Conservation (phyloP, 2,329 filamentous ascomycete genomes). For the Aspergillus latus region DNA sequence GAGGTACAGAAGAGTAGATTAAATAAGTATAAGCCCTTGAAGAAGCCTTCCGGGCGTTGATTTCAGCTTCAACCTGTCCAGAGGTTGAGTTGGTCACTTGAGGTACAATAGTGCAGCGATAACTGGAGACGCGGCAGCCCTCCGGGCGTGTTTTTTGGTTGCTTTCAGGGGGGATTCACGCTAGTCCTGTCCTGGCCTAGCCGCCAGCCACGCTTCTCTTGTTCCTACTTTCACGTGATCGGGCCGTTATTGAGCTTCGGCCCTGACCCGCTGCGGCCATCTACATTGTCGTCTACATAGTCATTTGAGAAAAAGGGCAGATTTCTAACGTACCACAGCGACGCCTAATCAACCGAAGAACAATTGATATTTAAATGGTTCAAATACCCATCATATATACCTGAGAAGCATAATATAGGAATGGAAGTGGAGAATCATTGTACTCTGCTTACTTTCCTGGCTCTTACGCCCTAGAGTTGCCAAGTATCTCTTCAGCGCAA, state of each 20-base stretch:
- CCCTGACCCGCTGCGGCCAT: too few species aligned
- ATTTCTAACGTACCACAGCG: too few species aligned
- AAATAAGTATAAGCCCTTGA: slow-evolving; percentile 2
- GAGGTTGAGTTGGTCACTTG: slow-evolving; percentile 7
- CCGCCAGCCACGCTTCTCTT: slow-evolving; percentile 7
- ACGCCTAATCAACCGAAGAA: too few species aligned
- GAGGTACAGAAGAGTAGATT: not conserved
- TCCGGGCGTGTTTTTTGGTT: slow-evolving; percentile 22
- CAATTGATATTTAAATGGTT: too few species aligned
- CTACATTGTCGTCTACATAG: too few species aligned
- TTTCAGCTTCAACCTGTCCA: slow-evolving; percentile 7
- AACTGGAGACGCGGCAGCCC: slow-evolving; percentile 22
- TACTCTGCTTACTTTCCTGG: not conserved
- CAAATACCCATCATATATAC: too few species aligned
- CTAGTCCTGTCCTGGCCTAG: slow-evolving; percentile 14
- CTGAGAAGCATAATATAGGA: too few species aligned
- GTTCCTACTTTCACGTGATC: slow-evolving; percentile 4
- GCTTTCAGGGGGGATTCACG: slow-evolving; percentile 16
- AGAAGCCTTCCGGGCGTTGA: not conserved
- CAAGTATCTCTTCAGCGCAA: not conserved
- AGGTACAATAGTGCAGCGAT: not conserved
- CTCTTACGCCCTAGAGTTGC: not conserved
- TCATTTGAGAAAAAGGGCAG: too few species aligned
- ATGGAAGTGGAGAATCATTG: not conserved
- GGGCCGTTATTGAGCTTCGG: too few species aligned